Evolutionary conservation across 257 asterid species (phyloP).

Genomic region (Cinchona pubescens): DNA sequence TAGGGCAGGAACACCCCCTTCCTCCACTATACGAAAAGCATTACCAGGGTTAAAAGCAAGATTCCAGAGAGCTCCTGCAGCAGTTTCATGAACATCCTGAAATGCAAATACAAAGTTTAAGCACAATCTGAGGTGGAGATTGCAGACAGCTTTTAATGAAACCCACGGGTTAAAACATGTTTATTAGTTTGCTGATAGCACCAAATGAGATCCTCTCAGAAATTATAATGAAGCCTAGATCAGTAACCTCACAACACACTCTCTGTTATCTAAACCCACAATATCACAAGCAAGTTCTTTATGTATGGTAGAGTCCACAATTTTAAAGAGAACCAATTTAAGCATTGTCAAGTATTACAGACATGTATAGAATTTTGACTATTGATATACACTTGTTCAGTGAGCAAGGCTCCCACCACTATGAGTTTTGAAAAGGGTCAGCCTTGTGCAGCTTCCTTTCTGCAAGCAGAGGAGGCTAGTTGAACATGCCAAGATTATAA

Average conservation of each 20-base stretch:
- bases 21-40: slow-evolving; percentile 87
- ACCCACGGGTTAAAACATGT: neutral
- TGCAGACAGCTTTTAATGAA: neutral
- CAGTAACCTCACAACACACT: no score
- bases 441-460: neutral
- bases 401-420: neutral
- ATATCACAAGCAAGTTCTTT: neutral
- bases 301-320: neutral
- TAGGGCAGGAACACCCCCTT: slow-evolving; percentile 79
- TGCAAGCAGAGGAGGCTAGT: neutral
- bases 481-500: neutral
- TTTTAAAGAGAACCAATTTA: neutral
- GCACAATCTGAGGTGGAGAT: slow-evolving; percentile 1
- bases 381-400: neutral
- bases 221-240: neutral
- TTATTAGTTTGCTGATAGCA: neutral
- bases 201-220: neutral
- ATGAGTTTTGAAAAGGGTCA: neutral
- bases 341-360: neutral
- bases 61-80: slow-evolving; percentile 98
- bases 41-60: slow-evolving; percentile 91
- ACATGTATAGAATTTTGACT: neutral
- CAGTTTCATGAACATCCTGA: slow-evolving; percentile 97
- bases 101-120: slow-evolving; percentile 23
- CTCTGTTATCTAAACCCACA: neutral